Percentiles rank a stretch among this genome's conserved stretches.
phyloP scores from a whole-genome alignment of 169 alveolate species.

The Eimeria zaria region DNA sequence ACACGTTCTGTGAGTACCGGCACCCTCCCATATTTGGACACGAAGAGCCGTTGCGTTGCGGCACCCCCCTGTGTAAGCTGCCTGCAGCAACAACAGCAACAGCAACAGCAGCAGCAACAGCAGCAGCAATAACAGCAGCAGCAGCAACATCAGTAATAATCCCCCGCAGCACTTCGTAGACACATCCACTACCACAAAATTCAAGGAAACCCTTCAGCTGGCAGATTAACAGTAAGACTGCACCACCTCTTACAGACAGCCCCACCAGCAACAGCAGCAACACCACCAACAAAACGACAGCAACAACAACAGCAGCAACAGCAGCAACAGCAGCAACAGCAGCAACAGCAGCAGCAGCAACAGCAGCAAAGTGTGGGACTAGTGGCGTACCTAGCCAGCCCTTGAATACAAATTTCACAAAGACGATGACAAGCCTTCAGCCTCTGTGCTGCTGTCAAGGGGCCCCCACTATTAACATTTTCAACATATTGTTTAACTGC shows the following conservation, averaged over 20 bases:
- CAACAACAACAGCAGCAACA: too few species aligned
- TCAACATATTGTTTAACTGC: neutral
- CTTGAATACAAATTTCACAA: constrained; percentile 14
- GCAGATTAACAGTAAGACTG: too few species aligned
- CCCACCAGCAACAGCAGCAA: too few species aligned
- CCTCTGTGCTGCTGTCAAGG: neutral
- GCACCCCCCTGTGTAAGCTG: constrained; percentile 57
- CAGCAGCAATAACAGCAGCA: neutral
- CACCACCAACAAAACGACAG: too few species aligned
- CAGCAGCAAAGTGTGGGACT: neutral
- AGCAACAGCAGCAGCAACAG: constrained; percentile 11
- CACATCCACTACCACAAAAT: neutral
- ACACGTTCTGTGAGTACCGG: constrained; percentile 24
- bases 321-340: neutral
- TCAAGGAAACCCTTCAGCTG: neutral
- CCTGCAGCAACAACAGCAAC: constrained; percentile 37
- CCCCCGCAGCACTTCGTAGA: too few species aligned
- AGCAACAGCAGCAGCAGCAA: constrained; percentile 2
- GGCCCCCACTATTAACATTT: neutral
- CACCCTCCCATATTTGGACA: constrained; percentile 40
- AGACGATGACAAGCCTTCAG: neutral
- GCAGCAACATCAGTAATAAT: too few species aligned
- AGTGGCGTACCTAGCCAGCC: neutral
- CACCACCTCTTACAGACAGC: too few species aligned
- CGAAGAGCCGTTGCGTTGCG: constrained; percentile 74